These are phyloP conservation scores for Colletotrichum lupini DNA, from an alignment of 2,329 filamentous ascomycete genomes.

Conservation along the genomic window DNA sequence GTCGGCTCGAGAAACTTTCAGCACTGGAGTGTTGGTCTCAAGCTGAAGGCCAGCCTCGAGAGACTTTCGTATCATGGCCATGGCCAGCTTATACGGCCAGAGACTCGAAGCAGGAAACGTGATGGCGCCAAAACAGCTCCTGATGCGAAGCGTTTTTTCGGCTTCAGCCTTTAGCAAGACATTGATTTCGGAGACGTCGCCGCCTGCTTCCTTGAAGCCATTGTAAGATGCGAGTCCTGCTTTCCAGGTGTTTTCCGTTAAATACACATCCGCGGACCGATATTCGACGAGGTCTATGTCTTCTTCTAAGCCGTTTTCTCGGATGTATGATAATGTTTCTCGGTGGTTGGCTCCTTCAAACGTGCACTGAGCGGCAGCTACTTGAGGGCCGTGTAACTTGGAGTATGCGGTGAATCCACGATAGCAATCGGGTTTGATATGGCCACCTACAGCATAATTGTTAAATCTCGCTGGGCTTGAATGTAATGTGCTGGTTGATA, in stretches of 20 bases:
- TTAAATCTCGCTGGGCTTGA: no score
- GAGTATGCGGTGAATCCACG: background rate
- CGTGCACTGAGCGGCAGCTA: background rate
- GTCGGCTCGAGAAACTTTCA: background rate
- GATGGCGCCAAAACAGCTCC: background rate
- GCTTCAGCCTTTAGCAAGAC: background rate
- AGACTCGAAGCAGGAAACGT: background rate
- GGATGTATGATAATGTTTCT: accelerated
- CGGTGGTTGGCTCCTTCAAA: background rate
- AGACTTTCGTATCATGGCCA: background rate
- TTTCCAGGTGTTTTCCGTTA: background rate
- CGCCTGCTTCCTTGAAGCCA: background rate
- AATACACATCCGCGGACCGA: background rate
- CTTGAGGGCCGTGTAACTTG: accelerated
- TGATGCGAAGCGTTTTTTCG: background rate
- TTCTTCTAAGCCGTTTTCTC: accelerated
- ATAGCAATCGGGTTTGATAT: background rate
- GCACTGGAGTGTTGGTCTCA: background rate
- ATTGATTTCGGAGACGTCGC: background rate
- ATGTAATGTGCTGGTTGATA: no score
- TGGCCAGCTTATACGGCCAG: background rate
- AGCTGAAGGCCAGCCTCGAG: background rate
- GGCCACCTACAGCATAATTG: no score
- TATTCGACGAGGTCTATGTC: background rate
- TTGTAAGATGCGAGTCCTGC: background rate